Evolutionary conservation across 2,329 filamentous ascomycete genomes (phyloP).

Genomic region (Chaetomiaceae sp.): DNA sequence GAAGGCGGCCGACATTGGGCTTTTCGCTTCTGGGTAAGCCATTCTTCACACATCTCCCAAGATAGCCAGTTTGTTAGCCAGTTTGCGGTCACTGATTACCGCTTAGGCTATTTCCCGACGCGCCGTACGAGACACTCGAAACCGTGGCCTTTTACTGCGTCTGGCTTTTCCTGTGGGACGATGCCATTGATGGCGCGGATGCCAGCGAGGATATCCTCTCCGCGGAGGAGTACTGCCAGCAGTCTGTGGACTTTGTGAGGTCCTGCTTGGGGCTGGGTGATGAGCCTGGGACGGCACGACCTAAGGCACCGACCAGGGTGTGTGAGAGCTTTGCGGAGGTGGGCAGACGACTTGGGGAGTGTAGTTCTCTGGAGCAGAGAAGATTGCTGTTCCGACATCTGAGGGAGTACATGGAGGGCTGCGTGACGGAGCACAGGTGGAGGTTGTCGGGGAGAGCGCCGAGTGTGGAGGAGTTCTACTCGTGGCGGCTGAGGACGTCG

Average conservation of each 20-base stretch:
- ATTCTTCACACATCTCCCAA: background rate
- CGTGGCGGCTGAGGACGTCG: constrained; percentile 15
- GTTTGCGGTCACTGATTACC: background rate
- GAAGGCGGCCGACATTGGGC: constrained; percentile 13
- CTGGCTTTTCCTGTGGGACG: constrained; percentile 25
- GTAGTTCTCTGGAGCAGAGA: background rate
- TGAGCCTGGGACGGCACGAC: background rate
- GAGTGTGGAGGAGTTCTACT: constrained; percentile 16
- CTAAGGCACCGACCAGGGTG: constrained; percentile 10
- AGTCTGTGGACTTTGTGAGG: constrained; percentile 14
- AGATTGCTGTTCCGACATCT: constrained; percentile 8
- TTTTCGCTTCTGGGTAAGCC: constrained; percentile 15
- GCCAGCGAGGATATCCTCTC: background rate
- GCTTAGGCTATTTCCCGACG: constrained; percentile 13
- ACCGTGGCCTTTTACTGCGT: constrained; percentile 16
- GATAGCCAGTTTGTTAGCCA: too few relatives aligned
- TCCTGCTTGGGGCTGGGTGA: background rate
- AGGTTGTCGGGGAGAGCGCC: constrained; percentile 8
- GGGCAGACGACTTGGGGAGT: constrained; percentile 4
- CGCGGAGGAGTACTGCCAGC: constrained; percentile 15
- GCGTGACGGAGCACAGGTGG: constrained; percentile 15
- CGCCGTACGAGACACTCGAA: constrained; percentile 9
- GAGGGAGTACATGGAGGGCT: constrained; percentile 20
- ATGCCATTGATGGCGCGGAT: constrained; percentile 18
- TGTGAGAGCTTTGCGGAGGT: constrained; percentile 18